These are phyloP conservation scores for Chlamydomonas incerta DNA, from an alignment of 139 green algal species.

Conservation along the genomic window DNA sequence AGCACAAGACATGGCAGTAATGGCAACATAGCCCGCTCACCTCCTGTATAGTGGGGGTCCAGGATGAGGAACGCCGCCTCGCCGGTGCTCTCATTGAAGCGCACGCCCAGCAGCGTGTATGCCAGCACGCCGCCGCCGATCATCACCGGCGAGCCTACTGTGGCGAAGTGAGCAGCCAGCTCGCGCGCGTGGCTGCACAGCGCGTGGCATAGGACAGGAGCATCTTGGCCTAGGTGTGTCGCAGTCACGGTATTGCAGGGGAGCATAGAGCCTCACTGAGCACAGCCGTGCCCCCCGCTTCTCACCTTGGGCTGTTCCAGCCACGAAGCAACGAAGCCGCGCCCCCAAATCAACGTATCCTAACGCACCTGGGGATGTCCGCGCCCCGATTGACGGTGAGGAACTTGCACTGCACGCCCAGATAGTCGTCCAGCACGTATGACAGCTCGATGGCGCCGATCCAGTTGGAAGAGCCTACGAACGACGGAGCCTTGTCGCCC, in stretches of 20 bases:
- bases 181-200: slow-evolving; percentile 68
- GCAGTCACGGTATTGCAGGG: no score
- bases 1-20: no score
- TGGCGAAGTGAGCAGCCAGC: slow-evolving; percentile 90
- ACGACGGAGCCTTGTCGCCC: slow-evolving; percentile 86
- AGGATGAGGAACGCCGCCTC: slow-evolving; percentile 95
- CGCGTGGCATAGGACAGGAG: no score
- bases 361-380: slow-evolving; percentile 78
- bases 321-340: no score
- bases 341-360: no score
- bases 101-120: slow-evolving; percentile 95
- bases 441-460: slow-evolving; percentile 95
- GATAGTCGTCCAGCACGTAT: slow-evolving; percentile 88
- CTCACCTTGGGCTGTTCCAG: no score
- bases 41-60: slow-evolving; percentile 95
- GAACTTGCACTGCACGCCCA: slow-evolving; percentile 79
- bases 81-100: slow-evolving; percentile 88
- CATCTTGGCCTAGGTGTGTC: no score
- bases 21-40: no score
- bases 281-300: no score
- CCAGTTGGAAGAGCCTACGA: slow-evolving; percentile 91
- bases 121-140: slow-evolving; percentile 95
- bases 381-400: slow-evolving; percentile 59
- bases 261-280: no score
- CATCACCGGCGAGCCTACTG: slow-evolving; percentile 87